Base-by-base conservation (phyloP, 768 basidiomycete species). In the Termitomyces sp. region DNA sequence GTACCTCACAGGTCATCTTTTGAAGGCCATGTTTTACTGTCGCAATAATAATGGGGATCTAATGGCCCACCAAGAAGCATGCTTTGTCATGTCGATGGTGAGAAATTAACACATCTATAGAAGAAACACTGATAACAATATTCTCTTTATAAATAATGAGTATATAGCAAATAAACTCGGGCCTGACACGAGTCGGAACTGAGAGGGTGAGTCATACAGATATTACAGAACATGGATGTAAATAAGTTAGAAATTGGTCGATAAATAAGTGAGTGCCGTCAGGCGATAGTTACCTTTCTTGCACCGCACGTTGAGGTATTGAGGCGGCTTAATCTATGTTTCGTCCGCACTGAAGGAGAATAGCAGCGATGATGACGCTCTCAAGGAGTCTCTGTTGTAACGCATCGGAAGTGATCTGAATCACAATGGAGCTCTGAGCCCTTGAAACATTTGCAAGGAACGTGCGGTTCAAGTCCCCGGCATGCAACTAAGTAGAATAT, bases 341-440 rank as follows among this genome's bases (percentile, higher is more conserved):
- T 55, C 78, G 79, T n/a, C 86, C 86, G 51, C 76, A 84, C 57
- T 81, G 82, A 45, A 88, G 71, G 24, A 88, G 71, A 5, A 82
- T 62, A 0, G 82, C 76, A 0, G 82, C 84, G 10, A 82, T 72
- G 28, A 87, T 65, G 56, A 74, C 68, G 8, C 74, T 66, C 24
- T 87, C 81, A 5, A 86, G 71, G 18, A 88, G 75, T 16, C 78
- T 79, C 8, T 78, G 71, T 56, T 82, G 78, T 33, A 86, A 70
- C 14, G 82, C 83, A 45, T 82, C 77, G 1, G 78, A 68, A 2
- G 82, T 81, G 56, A 88, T 66, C 55, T 87, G 84, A 18, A 88
- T 75, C 2, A 70, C 66, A 56, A 87, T 70, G 5, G 68, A 70
- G 20, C 75, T 74, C 22, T 79, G 71, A 28, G 67, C 66, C 57